These are phyloP conservation scores for Ricinus communis DNA, from an alignment of 345 rosid genomes.

Conservation along the genomic window DNA sequence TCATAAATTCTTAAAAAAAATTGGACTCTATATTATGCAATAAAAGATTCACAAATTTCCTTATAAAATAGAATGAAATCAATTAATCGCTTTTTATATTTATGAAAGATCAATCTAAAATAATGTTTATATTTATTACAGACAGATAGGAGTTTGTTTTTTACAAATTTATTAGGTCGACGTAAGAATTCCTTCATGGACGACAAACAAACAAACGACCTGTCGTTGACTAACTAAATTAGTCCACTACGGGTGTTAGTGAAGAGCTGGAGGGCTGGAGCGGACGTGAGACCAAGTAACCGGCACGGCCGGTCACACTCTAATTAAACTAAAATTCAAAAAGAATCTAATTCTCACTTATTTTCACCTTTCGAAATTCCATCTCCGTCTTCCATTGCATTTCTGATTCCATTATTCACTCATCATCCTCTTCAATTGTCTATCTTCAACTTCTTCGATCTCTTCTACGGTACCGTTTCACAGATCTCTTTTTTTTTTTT, in stretches of 20 bases:
- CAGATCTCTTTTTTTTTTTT: background rate
- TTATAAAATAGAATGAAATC: too few relatives aligned
- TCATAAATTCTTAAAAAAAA: too few relatives aligned
- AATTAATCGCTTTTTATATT: too few relatives aligned
- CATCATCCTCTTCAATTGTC: background rate
- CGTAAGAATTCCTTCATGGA: too few relatives aligned
- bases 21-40: too few relatives aligned
- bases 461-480: background rate
- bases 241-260: too few relatives aligned
- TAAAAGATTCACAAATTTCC: too few relatives aligned
- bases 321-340: background rate
- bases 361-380: background rate
- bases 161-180: too few relatives aligned
- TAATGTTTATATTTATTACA: too few relatives aligned
- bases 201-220: background rate
- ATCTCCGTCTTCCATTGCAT: background rate
- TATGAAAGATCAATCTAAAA: too few relatives aligned
- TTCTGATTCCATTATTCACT: background rate
- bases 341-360: conserved; percentile 11
- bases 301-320: background rate
- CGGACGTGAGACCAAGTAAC: conserved; percentile 2
- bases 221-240: too few relatives aligned
- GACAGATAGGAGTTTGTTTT: too few relatives aligned
- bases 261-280: background rate
- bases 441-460: background rate